Evolutionary conservation across 2,329 filamentous ascomycete species (phyloP).

Genomic region (Claviceps lovelessii): DNA sequence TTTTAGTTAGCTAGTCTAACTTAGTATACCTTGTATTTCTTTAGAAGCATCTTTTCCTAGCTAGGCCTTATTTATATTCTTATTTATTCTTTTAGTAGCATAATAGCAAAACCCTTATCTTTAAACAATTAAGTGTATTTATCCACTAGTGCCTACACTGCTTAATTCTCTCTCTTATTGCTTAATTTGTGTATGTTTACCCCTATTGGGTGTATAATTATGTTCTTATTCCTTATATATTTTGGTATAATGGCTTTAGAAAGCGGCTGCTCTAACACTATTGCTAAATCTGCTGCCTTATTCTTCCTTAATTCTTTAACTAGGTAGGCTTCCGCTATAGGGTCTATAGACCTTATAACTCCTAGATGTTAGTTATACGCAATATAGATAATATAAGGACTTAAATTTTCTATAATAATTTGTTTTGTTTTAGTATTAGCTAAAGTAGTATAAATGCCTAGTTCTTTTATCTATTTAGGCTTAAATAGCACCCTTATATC

Average conservation of each 20-base stretch:
- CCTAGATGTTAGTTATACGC: no score
- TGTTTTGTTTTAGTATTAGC: no score
- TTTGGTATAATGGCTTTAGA: not conserved
- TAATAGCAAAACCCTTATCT: not conserved
- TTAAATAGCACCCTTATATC: no score
- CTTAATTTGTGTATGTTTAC: not conserved
- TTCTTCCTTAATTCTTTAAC: no score
- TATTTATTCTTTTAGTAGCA: not conserved
- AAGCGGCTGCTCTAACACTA: not conserved
- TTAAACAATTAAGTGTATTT: not conserved
- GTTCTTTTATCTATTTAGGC: no score
- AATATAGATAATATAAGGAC: no score
- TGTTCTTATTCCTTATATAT: not conserved
- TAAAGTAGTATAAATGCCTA: no score
- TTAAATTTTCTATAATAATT: no score
- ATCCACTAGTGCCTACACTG: not conserved
- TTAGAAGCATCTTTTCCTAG: not conserved
- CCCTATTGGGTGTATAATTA: not conserved
- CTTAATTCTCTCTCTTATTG: not conserved
- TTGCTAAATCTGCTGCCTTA: no score
- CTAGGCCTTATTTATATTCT: not conserved
- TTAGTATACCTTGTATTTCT: not conserved
- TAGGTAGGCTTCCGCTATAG: no score
- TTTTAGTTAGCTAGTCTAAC: not conserved
- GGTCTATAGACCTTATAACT: no score